A percentile compares a stretch with the other conserved stretches of the same genome.
These are phyloP conservation scores for Litsea cubeba DNA, from an alignment of 164 flowering plant species.

Conservation along the genomic window DNA sequence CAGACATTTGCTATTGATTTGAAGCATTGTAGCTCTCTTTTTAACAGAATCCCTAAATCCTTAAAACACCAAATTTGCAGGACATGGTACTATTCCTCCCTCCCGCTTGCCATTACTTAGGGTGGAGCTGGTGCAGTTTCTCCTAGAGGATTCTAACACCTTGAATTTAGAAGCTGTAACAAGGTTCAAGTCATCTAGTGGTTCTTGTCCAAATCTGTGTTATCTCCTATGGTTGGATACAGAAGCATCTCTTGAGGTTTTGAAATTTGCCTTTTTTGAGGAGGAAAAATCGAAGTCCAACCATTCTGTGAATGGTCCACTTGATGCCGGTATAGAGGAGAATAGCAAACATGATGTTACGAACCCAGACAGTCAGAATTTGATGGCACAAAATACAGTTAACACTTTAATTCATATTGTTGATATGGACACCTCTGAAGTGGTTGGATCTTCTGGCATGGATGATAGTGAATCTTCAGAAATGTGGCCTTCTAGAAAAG, in stretches of 20 bases:
- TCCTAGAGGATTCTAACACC: constrained; percentile 56
- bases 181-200: constrained; percentile 25
- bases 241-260: constrained; percentile 85
- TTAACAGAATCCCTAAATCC: constrained; percentile 6
- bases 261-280: constrained; percentile 65
- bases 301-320: constrained; percentile 22
- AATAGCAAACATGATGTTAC: constrained; percentile 19
- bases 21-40: background rate
- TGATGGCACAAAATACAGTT: constrained; percentile 51
- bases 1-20: background rate
- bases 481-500: constrained; percentile 77
- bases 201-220: constrained; percentile 46
- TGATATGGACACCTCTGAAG: constrained; percentile 31
- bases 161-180: constrained; percentile 25
- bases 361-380: constrained; percentile 22
- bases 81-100: constrained; percentile 69
- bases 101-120: constrained; percentile 72
- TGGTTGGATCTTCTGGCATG: constrained; percentile 22
- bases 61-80: constrained; percentile 36
- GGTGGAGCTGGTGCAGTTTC: constrained; percentile 62
- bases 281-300: constrained; percentile 29
- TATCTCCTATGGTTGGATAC: constrained; percentile 77
- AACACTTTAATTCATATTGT: constrained; percentile 59
- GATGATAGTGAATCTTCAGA: constrained; percentile 29
- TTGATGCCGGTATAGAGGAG: constrained; percentile 23